Conservation (phyloP, 2,329 filamentous ascomycete species). For the Paecilomyces variotii region DNA sequence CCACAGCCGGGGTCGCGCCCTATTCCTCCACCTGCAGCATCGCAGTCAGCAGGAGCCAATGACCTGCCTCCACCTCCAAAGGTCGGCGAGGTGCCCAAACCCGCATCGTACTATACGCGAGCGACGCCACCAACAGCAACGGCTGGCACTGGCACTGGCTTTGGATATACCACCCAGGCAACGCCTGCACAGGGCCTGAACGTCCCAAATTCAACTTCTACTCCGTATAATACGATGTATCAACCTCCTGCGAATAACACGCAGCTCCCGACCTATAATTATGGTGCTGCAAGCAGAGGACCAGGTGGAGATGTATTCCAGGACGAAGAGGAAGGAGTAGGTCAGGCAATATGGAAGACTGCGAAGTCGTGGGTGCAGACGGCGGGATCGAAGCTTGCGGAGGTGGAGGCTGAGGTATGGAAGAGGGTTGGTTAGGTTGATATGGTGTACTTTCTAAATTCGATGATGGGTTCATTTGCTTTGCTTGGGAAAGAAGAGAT, state of each 20-base stretch:
- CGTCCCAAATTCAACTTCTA: constrained; percentile 18
- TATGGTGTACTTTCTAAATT: background rate
- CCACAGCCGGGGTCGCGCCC: constrained; percentile 30
- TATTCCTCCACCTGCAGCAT: constrained; percentile 10
- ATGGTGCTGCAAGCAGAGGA: background rate
- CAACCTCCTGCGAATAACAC: constrained; percentile 8
- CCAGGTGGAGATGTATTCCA: constrained; percentile 1
- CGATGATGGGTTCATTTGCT: no score
- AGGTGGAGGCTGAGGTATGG: constrained; percentile 42
- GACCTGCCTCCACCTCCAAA: constrained; percentile 14
- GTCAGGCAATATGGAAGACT: constrained; percentile 25
- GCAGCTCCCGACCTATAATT: background rate
- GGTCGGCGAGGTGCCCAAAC: constrained; percentile 10
- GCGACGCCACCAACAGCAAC: constrained; percentile 26
- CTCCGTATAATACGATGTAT: constrained; percentile 19
- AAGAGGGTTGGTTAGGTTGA: constrained; percentile 33
- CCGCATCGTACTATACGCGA: constrained; percentile 30
- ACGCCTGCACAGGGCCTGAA: background rate
- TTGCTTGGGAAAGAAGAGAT: background rate
- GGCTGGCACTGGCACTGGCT: background rate
- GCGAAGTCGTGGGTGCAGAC: constrained; percentile 36
- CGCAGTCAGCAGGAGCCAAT: constrained; percentile 20
- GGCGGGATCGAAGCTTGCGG: constrained; percentile 33
- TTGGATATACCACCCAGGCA: background rate
- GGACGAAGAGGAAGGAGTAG: constrained; percentile 20